Evolutionary conservation across 768 basidiomycete genomes (phyloP), one percentile per base, ranked within the genome.

Genomic region (Peribolospora kevripleyi): DNA sequence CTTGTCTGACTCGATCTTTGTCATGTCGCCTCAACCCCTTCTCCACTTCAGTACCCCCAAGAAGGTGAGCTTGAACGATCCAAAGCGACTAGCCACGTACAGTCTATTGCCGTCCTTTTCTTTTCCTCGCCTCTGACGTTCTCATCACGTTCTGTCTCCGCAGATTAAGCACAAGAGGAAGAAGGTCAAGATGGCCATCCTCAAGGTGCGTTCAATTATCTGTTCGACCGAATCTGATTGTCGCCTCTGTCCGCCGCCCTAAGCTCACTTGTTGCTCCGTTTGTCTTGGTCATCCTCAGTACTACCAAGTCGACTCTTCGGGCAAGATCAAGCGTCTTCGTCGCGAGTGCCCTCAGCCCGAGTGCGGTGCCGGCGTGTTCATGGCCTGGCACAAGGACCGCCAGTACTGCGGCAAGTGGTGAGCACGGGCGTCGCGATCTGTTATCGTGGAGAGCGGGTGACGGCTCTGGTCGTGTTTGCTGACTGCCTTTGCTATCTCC

Each of bases 181-280:
- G 78, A 93, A 95, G 77, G 86, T 91, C 76, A 97, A 95, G 82
- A 95, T 98, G 87, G 74, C 88, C 66, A 93, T 97, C 73, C 76
- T 98, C 70, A 97, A 97, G 25, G 25, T 25, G 25, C 25, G 25
- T 25, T 25, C 25, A 25, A 25, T 25, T 25, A 25, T 25, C 25
- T 25, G 25, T 25, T 25, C 25, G 25, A 25, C 25, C 25, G 25
- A 25, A 25, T 25, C 25, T 25, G 25, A 25, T 25, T 1, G 25
- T 25, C 25, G 25, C 25, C 25, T 25, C 25, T 25, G 25, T 25
- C 25, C 25, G 25, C 25, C 25, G 25, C 25, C 25, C 1, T 25
- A 25, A 25, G 25, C 25, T 25, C 25, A 25, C 25, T 25, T 25
- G 25, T 25, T 25, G 25, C 25, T 25, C 25, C 25, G 25, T 25